Evolutionary conservation across 306 rosid genomes (phyloP).

Genomic region (Ormosia emarginata): DNA sequence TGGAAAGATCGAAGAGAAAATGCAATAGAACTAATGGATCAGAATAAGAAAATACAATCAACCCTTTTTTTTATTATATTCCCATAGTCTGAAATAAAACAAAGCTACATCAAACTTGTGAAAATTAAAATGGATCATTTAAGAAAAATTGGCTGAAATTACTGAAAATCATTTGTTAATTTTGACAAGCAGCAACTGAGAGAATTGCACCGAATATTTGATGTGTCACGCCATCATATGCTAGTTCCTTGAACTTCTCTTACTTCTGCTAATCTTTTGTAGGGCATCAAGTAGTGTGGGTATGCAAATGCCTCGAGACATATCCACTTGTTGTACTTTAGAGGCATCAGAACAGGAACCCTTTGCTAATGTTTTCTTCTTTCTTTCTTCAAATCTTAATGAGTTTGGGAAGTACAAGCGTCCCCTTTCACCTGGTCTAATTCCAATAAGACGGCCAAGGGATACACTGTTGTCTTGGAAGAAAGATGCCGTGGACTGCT

Average conservation of each 20-base stretch:
- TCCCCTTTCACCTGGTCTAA: slow-evolving; percentile 46
- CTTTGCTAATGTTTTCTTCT: slow-evolving; percentile 21
- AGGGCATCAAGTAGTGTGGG: slow-evolving; percentile 43
- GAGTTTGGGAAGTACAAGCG: slow-evolving; percentile 51
- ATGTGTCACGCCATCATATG: background rate
- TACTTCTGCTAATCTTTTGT: slow-evolving; percentile 41
- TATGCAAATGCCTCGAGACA: slow-evolving; percentile 48
- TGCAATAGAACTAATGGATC: background rate
- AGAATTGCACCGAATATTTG: background rate
- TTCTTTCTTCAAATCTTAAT: slow-evolving; percentile 33
- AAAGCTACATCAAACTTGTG: background rate
- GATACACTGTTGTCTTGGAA: slow-evolving; percentile 74
- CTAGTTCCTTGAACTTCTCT: slow-evolving; percentile 47
- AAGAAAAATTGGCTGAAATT: slow-evolving; percentile 13
- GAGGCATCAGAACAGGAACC: slow-evolving; percentile 29
- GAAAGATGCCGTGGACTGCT: slow-evolving; percentile 86
- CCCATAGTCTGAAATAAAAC: background rate
- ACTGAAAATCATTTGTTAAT: background rate
- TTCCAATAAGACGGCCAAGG: slow-evolving; percentile 70
- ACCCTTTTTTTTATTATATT: background rate
- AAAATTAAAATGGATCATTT: background rate
- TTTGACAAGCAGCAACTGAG: background rate
- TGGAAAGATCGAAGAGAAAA: background rate
- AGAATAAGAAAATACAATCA: background rate
- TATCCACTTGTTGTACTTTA: slow-evolving; percentile 24